Base-by-base conservation (phyloP, 2,329 filamentous ascomycete species). In the Penicillium concentricum region DNA sequence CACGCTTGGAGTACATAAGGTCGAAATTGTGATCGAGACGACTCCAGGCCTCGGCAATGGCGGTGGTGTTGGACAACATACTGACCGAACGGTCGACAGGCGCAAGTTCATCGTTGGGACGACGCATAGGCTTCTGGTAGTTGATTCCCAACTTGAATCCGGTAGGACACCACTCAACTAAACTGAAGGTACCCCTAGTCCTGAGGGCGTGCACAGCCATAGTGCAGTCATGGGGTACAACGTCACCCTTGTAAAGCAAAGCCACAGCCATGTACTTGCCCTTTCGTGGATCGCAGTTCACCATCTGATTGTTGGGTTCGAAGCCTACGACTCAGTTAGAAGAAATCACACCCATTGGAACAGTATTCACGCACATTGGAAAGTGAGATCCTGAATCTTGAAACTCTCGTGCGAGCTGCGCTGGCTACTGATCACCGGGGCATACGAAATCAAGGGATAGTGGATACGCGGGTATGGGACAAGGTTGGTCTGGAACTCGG, bases 321-420 rank as follows among this genome's bases (percentile, higher is more conserved):
- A 87, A 87, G 73, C 83, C 82, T 81, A 47, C 18, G 30, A 45
- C 34, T 28, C 24, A 12, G 58, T 66, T 22, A 62, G 55, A 57
- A 18, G 16, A 26, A 44, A 1, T 34, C 8, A 53, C 16, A 8
- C 8, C 12, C n/a, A 13, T 26, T 18, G 18, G 3, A 22, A 26
- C 9, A 10, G 15, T 1, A 35, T 20, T 4, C 16, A 69, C 70
- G 24, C 77, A 85, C 84, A 86, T 71, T 87, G 84, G 69, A 85
- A 81, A 61, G 85, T 87, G 64, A 88, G 75, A 61, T 94, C 91
- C 61, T 86, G 83, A 54, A 92, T 87, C 82, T 91, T 91, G 85
- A 92, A 92, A 81, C 88, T 91, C 81, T 94, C 90, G 72, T 94
- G 90, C 46, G 87, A 84, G 76, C 88, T 91, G 84, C 90, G 90